Conservation (phyloP, 805 yeast species). For the Jamesozyma jinghongensis region DNA sequence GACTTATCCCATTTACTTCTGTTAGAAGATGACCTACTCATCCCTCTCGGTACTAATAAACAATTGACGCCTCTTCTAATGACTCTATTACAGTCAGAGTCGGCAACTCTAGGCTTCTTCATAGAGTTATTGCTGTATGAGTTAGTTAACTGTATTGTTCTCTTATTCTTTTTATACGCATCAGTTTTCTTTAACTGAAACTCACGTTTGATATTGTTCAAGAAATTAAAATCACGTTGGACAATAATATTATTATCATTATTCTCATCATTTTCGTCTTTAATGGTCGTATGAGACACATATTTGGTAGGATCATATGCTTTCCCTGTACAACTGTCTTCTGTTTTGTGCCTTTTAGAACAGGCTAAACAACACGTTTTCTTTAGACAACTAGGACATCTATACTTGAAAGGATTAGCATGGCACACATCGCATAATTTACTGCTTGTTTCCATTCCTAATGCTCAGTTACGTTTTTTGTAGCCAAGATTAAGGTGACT, state of each 20-base stretch:
- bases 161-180: constrained; percentile 36
- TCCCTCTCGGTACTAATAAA: constrained; percentile 56
- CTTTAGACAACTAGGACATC: constrained; percentile 68
- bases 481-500: no score
- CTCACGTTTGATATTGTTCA: constrained; percentile 49
- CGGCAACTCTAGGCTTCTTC: constrained; percentile 6
- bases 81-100: constrained; percentile 12
- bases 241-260: constrained; percentile 37
- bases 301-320: constrained; percentile 50
- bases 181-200: constrained; percentile 53
- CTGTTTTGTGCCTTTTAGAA: constrained; percentile 58
- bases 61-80: constrained; percentile 61
- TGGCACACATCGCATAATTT: constrained; percentile 39
- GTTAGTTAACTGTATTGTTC: constrained; percentile 30
- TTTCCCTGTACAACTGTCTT: constrained; percentile 55
- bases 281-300: constrained; percentile 40
- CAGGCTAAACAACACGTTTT: constrained; percentile 66
- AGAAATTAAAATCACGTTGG: constrained; percentile 77
- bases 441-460: constrained; percentile 4
- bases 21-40: constrained; percentile 57
- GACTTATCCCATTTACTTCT: constrained; percentile 63
- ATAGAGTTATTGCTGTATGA: constrained; percentile 17
- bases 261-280: constrained; percentile 28
- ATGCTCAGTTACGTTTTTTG: no score
- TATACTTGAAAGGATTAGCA: constrained; percentile 44